Base-by-base conservation (phyloP, 371 early-diverging fungal species). In the Apophysomyces elegans region DNA sequence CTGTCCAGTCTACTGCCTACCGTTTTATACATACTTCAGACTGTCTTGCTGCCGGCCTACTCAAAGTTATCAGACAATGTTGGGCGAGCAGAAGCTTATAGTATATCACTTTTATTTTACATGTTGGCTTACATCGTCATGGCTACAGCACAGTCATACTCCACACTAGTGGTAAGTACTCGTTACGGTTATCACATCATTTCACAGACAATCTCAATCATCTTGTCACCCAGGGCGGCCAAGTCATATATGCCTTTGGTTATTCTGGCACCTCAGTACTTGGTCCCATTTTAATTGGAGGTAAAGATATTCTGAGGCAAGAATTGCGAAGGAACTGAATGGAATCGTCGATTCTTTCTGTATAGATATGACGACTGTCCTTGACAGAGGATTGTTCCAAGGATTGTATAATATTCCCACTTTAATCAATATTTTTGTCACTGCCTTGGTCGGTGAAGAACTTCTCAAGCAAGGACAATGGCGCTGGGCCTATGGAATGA, bases 201-300 rank as follows among this genome's bases (percentile, higher is more conserved):
- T 47, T 13, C 39, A 3, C 44, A 13, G n/a, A 16, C 18, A 16
- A 14, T 32, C 36, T 36, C 21, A 47, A 39, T 21, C 37, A 18
- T 7, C 50, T 39, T 12, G 32, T 18, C 8, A 13, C 7, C 26
- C 62, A 78, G 78, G 75, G 75, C 41, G 78, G 69, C 2, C 73
- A 75, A 68, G 70, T 75, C 32, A 61, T 79, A 4, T 72, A 76
- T 57, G 69, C 79, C 47, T 69, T 79, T 62, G 79, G 79, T 32
- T 64, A 70, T 12, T 61, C 76, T 35, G 79, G 79, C 44, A 70
- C 67, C 26, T 62, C 64, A 16, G 69, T 76, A 35, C 57, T 79
- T 9, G 71, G 74, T n/a, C 79, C 72, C 58, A 74, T 79, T 43
- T 56, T 76, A 9, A 74, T 74, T 66, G 79, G 76, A 61, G 79